Evolutionary conservation across 2,329 filamentous ascomycete species (phyloP), one percentile per base, ranked within the genome.

Genomic region (Paecilomyces niveus): DNA sequence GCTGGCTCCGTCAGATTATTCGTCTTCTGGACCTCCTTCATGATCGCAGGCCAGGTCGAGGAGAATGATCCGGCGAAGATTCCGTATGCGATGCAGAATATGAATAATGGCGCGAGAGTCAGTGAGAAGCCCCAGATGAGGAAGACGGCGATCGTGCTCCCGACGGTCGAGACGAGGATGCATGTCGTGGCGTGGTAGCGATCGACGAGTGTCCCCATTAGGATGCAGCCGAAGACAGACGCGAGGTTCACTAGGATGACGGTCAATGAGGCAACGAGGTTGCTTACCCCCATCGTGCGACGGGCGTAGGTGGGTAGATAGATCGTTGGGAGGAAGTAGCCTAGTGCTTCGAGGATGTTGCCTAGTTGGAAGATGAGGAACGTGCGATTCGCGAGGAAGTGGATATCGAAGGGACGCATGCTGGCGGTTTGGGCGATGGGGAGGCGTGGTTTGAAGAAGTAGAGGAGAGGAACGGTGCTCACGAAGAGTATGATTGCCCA

Each of bases 101-200:
- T 62, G 22, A 70, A 66, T 8, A 83, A 65, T 0, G 62, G 74
- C 9, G 57, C 72, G 67, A 83, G 6, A 65, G 69, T 71, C 2
- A 70, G 68, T 0, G 78, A 72, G 15, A 81, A 65, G 0, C 80
- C 80, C 80, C 81, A 83, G 29, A 78, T 58, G 0, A 78, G 63
- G 57, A 81, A 79, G 0, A 77, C 68, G 0, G 76, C 73, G 1
- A 77, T 8, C 0, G 69, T 72, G 24, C 58, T 76, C 57, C 78
- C 77, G 18, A 75, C 52, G 0, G 75, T 75, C 0, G 76, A 78
- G 35, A 79, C 66, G 1, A 76, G 62, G 26, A 76, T 74, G 29
- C 77, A 75, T 0, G 73, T 76, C 2, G 74, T 75, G 26, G 73
- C 68, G 51, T 75, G 68, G 18, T 74, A 71, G 3, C 72, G 70